Percentiles rank a stretch among this genome's conserved stretches.
These are phyloP conservation scores for Bipolaris victoriae DNA, from an alignment of 2,329 filamentous ascomycete genomes.

Conservation along the genomic window DNA sequence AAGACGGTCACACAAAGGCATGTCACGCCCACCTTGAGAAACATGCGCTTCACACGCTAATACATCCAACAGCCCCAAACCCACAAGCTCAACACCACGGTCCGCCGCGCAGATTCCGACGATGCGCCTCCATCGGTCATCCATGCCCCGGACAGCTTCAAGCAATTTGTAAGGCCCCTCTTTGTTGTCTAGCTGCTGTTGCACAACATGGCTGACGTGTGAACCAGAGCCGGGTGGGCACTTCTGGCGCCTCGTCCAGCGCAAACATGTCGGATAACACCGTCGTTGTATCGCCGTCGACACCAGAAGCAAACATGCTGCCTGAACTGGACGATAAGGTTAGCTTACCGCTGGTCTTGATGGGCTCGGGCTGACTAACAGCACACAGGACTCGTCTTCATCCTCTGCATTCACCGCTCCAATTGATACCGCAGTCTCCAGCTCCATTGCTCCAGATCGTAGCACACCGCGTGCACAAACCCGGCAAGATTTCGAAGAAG, in stretches of 20 bases:
- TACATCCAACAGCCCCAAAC: conserved; percentile 45
- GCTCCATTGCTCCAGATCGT: conserved; percentile 58
- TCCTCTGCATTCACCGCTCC: conserved; percentile 66
- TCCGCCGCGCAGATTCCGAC: conserved; percentile 61
- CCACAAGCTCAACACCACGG: conserved; percentile 55
- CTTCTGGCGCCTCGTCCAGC: conserved; percentile 37
- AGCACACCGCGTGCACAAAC: conserved; percentile 85
- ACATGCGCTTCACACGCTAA: conserved; percentile 4
- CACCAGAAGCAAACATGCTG: conserved; percentile 48
- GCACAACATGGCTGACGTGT: conserved; percentile 40
- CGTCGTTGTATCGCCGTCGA: conserved; percentile 47
- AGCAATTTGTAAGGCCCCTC: conserved; percentile 68
- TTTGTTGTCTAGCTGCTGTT: conserved; percentile 27
- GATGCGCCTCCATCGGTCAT: conserved; percentile 90
- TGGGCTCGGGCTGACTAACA: conserved; percentile 24
- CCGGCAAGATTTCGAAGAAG: conserved; percentile 71
- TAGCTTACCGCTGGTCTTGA: conserved; percentile 13
- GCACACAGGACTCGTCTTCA: conserved; percentile 36
- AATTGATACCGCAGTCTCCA: conserved; percentile 73
- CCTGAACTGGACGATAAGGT: conserved; percentile 47
- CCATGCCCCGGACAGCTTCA: conserved; percentile 84
- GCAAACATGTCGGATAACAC: conserved; percentile 44
- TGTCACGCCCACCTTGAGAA: conserved; percentile 6
- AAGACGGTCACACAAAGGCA: conserved; percentile 42
- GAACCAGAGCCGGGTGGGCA: conserved; percentile 38